Percentiles rank a stretch among this genome's conserved stretches.
Evolutionary conservation across 106 monocot genomes (phyloP).

Genomic region (Phalaenopsis aphrodite): DNA sequence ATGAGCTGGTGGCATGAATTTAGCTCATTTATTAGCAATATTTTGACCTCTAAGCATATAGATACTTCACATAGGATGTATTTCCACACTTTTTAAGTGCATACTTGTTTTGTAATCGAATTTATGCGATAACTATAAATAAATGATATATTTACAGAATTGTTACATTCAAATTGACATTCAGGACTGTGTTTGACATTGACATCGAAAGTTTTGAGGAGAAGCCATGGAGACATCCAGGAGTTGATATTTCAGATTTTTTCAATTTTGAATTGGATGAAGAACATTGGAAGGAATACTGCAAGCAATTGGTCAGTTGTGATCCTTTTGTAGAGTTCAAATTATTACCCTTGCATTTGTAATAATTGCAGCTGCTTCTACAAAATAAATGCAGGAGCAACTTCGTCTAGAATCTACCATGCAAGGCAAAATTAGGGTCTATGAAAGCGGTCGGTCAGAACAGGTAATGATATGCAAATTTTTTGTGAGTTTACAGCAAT

Average conservation of each 20-base stretch:
- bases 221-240: slow-evolving; percentile 87
- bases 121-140: not conserved
- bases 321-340: not conserved
- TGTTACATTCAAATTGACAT: slow-evolving; percentile 9
- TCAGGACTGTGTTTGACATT: slow-evolving; percentile 93
- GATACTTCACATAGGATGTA: not conserved
- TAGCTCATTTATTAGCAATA: not conserved
- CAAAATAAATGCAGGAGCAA: slow-evolving; percentile 54
- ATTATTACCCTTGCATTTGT: slow-evolving; percentile 1
- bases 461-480: slow-evolving; percentile 31
- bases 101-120: not conserved
- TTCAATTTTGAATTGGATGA: slow-evolving; percentile 96
- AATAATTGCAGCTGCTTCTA: not conserved
- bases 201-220: slow-evolving; percentile 93
- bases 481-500: not conserved
- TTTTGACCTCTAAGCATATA: not conserved
- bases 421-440: slow-evolving; percentile 97
- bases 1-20: not conserved
- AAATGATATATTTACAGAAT: not conserved
- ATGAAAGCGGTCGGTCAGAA: slow-evolving; percentile 89
- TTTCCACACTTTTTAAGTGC: not conserved
- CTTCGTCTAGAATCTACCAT: slow-evolving; percentile 90
- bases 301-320: slow-evolving; percentile 64
- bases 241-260: slow-evolving; percentile 81
- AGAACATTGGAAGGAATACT: slow-evolving; percentile 80